Conservation (phyloP, 1,284 basidiomycete genomes). For the Phellopilus nigrolimitatus region DNA sequence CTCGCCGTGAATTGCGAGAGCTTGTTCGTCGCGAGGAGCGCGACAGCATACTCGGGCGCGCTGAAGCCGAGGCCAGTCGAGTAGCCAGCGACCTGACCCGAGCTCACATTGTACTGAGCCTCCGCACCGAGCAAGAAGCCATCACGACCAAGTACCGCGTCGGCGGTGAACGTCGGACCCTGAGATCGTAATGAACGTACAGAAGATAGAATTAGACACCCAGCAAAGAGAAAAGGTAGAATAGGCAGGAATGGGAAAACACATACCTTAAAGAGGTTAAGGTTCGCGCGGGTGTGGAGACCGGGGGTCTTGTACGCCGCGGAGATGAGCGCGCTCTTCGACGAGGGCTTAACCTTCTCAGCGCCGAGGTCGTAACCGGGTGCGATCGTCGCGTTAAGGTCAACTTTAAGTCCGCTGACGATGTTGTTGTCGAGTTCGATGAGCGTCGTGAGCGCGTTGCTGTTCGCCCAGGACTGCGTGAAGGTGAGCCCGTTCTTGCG, state of each 20-base stretch:
- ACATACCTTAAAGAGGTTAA: slow-evolving; percentile 92
- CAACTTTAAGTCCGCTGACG: slow-evolving; percentile 96
- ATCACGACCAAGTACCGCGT: slow-evolving; percentile 93
- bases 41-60: slow-evolving; percentile 95
- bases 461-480: slow-evolving; percentile 94
- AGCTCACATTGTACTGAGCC: slow-evolving; percentile 93
- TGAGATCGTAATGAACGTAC: slow-evolving; percentile 29
- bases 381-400: slow-evolving; percentile 80
- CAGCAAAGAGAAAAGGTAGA: slow-evolving; percentile 12
- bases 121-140: slow-evolving; percentile 98
- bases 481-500: slow-evolving; percentile 85
- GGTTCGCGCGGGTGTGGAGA: slow-evolving; percentile 86
- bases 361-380: slow-evolving; percentile 67
- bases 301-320: slow-evolving; percentile 96
- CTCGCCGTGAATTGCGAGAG: slow-evolving; percentile 91
- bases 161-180: slow-evolving; percentile 97
- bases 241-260: slow-evolving; percentile 9
- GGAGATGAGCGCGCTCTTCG: slow-evolving; percentile 80
- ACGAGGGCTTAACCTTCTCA: slow-evolving; percentile 41
- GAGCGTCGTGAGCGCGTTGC: slow-evolving; percentile 87
- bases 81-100: slow-evolving; percentile 90
- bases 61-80: slow-evolving; percentile 91
- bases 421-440: slow-evolving; percentile 98
- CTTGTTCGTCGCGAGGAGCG: slow-evolving; percentile 94
- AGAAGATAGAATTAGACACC: background rate